phyloP scores from a whole-genome alignment of 2,329 filamentous ascomycete genomes.

The Aspergillus clavatus region DNA sequence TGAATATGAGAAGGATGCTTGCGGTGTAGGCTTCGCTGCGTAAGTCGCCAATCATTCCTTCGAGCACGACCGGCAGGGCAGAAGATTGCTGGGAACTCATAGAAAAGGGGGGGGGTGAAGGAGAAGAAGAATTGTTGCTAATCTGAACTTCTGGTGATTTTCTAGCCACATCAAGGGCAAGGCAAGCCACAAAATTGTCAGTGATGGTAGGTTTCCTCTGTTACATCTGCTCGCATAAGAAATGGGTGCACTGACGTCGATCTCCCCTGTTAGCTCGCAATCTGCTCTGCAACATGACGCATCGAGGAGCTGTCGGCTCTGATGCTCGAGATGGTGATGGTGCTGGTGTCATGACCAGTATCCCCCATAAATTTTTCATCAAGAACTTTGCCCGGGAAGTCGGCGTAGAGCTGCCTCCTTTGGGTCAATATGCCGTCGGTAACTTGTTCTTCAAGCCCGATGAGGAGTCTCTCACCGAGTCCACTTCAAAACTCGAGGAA shows the following conservation, averaged over 20 bases:
- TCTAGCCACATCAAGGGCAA: conserved; percentile 92
- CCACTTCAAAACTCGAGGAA: conserved; percentile 88
- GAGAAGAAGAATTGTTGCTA: conserved; percentile 8
- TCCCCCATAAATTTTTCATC: conserved; percentile 96
- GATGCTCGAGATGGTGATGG: conserved; percentile 97
- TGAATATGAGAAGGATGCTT: conserved; percentile 95
- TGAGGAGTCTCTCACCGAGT: conserved; percentile 80
- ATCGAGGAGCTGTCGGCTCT: conserved; percentile 94
- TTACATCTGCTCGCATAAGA: too few species aligned
- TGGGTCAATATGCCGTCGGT: conserved; percentile 92
- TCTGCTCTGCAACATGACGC: conserved; percentile 99
- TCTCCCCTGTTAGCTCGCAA: conserved; percentile 62
- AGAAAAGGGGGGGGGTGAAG: too few species aligned
- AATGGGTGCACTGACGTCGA: conserved; percentile 26
- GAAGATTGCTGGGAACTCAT: too few species aligned
- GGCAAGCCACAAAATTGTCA: conserved; percentile 96
- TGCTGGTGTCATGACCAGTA: conserved; percentile 98
- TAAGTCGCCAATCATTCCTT: conserved; percentile 45
- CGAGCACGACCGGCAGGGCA: neutral
- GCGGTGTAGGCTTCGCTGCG: conserved; percentile 98
- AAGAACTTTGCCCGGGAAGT: conserved; percentile 96
- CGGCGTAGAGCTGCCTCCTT: conserved; percentile 76
- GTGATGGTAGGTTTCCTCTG: conserved; percentile 70
- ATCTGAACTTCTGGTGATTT: conserved; percentile 6
- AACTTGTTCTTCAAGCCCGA: conserved; percentile 99